Percentiles rank a stretch among this genome's conserved stretches.
Evolutionary conservation across 306 rosid genomes (phyloP).

Genomic region (Arachis stenosperma): DNA sequence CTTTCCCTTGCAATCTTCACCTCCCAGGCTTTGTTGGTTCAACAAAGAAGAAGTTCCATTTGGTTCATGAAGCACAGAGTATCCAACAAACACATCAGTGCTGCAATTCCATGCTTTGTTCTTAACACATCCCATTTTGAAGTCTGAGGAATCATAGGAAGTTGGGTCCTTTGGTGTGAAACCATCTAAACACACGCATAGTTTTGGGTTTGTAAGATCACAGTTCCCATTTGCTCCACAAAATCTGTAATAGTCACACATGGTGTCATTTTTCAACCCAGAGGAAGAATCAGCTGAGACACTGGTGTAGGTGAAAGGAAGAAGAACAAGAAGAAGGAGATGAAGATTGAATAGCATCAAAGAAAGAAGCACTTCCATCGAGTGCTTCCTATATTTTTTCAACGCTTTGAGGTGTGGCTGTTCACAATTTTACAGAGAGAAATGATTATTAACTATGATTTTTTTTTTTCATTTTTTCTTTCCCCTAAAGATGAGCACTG

Average conservation of each 20-base stretch:
- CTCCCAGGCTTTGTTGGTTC: conserved; percentile 18
- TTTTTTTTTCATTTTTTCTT: no score
- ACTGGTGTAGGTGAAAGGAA: not conserved
- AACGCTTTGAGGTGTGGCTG: not conserved
- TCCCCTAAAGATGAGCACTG: no score
- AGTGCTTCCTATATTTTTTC: not conserved
- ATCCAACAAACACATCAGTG: conserved; percentile 29
- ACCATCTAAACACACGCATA: conserved; percentile 41
- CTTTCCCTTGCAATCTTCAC: conserved; percentile 13
- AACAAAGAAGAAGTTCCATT: conserved; percentile 21
- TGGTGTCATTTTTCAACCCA: not conserved
- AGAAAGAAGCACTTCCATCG: not conserved
- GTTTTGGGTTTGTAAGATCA: not conserved
- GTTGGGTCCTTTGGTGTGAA: conserved; percentile 17
- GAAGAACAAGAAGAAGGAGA: not conserved
- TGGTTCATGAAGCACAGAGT: conserved; percentile 21
- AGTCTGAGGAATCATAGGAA: conserved; percentile 24
- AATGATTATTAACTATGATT: no score
- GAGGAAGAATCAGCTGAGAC: not conserved
- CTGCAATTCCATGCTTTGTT: conserved; percentile 33
- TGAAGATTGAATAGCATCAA: not conserved
- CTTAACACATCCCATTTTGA: conserved; percentile 35
- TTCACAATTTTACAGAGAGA: not conserved
- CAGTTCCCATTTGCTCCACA: conserved; percentile 46
- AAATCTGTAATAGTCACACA: conserved; percentile 20